A percentile compares a stretch with the other conserved stretches of the same genome.
phyloP scores from a whole-genome alignment of 2,329 filamentous ascomycete genomes.

The Tolypocladium sp. region DNA sequence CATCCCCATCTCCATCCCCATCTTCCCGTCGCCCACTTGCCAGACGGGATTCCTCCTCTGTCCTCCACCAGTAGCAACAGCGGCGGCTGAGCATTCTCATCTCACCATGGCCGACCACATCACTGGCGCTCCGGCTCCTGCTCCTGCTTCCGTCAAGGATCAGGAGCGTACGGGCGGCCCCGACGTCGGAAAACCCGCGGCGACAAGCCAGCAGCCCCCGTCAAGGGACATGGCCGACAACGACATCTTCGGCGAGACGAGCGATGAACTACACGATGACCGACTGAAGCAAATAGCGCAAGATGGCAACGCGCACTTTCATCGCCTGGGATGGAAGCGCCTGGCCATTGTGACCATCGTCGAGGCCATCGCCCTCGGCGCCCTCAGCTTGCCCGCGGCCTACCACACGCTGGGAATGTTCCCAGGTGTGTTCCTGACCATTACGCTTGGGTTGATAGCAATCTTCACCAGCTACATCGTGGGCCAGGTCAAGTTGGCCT shows the following conservation, averaged over 20 bases:
- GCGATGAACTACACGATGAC: conserved; percentile 26
- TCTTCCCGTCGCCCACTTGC: background rate
- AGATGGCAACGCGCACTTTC: conserved; percentile 38
- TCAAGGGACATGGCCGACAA: background rate
- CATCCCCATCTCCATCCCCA: background rate
- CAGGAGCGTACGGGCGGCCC: background rate
- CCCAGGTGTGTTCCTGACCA: conserved; percentile 30
- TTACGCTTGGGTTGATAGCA: conserved; percentile 34
- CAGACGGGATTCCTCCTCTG: background rate
- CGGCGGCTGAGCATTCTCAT: background rate
- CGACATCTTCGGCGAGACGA: conserved; percentile 16
- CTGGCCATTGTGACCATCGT: conserved; percentile 46
- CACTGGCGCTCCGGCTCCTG: background rate
- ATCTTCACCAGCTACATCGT: conserved; percentile 39
- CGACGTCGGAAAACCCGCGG: background rate
- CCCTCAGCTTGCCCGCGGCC: conserved; percentile 38
- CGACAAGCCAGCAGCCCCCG: background rate
- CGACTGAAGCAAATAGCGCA: conserved; percentile 36
- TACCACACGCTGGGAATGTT: conserved; percentile 47
- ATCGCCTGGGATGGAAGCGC: conserved; percentile 47
- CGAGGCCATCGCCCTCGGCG: conserved; percentile 46
- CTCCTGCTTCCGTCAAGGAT: background rate
- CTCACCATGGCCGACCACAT: background rate
- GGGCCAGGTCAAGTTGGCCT: conserved; percentile 37
- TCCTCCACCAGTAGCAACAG: background rate